Evolutionary conservation across 495 filamentous ascomycete species (phyloP), one percentile per base, ranked within the genome.

Genomic region (Talaromyces wortmannii): DNA sequence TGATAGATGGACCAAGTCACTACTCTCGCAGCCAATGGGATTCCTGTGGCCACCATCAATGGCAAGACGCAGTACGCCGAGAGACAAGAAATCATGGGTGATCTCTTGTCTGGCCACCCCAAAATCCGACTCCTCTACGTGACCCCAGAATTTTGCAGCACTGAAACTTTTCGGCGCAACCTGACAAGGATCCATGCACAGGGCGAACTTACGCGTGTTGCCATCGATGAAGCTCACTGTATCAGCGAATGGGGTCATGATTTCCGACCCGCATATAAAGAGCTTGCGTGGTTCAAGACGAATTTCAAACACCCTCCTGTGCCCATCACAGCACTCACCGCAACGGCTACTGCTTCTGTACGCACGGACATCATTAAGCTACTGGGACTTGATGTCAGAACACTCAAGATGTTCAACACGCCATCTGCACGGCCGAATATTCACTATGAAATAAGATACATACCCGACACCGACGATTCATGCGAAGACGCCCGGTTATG

Each of bases 211-310:
- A 83, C 86, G 10, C 83, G 92, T 8, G 82, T 97, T 59, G 92
- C 86, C 45, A 85, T 97, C 47, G 92, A 97, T 69, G 92, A 97
- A 72, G 92, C 92, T 12, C 92, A 97, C 66, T 97, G 92, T 66
- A 96, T 97, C 59, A 92, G 87, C 8, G 92, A 97, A 84, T 97
- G 92, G 92, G 92, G 92, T 15, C 92, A 97, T 66, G 92, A 97
- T 67, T 97, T 97, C 63, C 87, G 92, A n/a, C 88, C 87, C 15
- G 86, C 90, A 32, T 97, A 96, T 70, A 89, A 90, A 60, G 79
- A 86, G 23, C 80, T 97, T n/a, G 84, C 83, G 6, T 96, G 88
- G 83, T 95, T 97, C 74, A 89, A 87, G 57, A 75, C 79, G 30
- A 83, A 83, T 17, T 76, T 84, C 15, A 82, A 78, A n/a, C 88